Percentiles rank a stretch among this genome's conserved stretches.
These are phyloP conservation scores for Exserohilum rostratum DNA, from an alignment of 2,329 filamentous ascomycete genomes.

Conservation along the genomic window DNA sequence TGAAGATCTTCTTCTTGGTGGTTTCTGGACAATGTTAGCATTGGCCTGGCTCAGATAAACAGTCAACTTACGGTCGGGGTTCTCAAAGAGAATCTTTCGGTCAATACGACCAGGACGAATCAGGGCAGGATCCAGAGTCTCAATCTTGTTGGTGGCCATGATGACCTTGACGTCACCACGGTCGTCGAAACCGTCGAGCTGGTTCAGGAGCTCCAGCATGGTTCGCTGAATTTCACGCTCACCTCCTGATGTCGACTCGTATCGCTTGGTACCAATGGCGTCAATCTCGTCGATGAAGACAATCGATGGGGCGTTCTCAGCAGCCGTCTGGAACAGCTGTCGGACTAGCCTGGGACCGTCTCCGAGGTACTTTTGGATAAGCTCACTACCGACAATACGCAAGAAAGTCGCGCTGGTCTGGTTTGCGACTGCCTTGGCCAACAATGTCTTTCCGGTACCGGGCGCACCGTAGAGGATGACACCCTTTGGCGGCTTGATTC, in stretches of 20 bases:
- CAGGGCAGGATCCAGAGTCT: constrained; percentile 91
- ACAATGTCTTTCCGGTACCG: constrained; percentile 92
- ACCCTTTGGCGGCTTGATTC: constrained; percentile 99
- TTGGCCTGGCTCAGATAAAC: neutral
- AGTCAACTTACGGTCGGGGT: constrained; percentile 65
- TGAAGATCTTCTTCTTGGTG: constrained; percentile 98
- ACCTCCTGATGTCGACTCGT: constrained; percentile 95
- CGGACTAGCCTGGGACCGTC: constrained; percentile 93
- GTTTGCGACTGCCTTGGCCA: constrained; percentile 97
- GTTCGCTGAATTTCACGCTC: constrained; percentile 98
- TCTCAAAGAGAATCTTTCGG: constrained; percentile 87
- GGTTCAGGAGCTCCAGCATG: constrained; percentile 97
- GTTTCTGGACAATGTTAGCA: constrained; percentile 73
- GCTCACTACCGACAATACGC: constrained; percentile 93
- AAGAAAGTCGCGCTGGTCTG: constrained; percentile 99
- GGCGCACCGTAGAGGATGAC: constrained; percentile 98
- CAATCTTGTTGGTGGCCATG: constrained; percentile 99
- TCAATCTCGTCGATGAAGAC: constrained; percentile 99
- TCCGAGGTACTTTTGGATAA: constrained; percentile 98
- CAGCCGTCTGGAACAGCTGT: constrained; percentile 94
- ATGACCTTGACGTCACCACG: constrained; percentile 99
- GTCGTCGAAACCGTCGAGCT: constrained; percentile 98
- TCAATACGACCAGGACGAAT: constrained; percentile 98
- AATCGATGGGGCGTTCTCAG: constrained; percentile 94
- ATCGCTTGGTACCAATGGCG: constrained; percentile 97